Base-by-base conservation (phyloP, 1,139 yeast species). In the Blastobotrys indianensis region DNA sequence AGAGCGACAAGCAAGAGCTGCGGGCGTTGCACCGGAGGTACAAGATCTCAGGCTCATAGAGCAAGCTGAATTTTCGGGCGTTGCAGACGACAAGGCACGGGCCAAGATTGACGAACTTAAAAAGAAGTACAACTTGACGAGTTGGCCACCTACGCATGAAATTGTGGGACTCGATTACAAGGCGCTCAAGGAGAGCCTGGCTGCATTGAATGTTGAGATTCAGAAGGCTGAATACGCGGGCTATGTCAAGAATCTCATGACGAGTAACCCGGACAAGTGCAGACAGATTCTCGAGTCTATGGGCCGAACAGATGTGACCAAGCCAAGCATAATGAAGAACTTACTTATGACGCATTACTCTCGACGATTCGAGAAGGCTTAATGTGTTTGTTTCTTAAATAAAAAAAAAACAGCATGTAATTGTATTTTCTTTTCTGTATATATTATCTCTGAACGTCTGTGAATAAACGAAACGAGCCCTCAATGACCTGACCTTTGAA, bases 111-210 rank as follows among this genome's bases (percentile, higher is more conserved):
- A 70, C 41, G 66, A 69, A 44, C 73, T 82, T 53, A 71, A 68
- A 57, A 58, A 64, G 40, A 69, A 72, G 54, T 59, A 83, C 60
- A 76, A 76, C 39, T 76, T 83, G 46, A 66, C 70, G 40, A 69
- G 79, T 47, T 82, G 87, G 80, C 85, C 88, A 32, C 76, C 72
- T 55, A 55, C 55, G 16, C 54, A 50, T 41, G 54, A 52, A 30
- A 45, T 57, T n/a, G 54, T 62, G 30, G 44, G 54, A 34, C 55
- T 66, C 39, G 63, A 64, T 33, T 47, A 62, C 25, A 51, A 54
- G 16, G 41, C 42, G 29, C 51, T 64, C 15, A 56, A 57, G 37
- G 38, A 50, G 13, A 59, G 61, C 47, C 51, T 66, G 34, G 54
- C 54, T n/a, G 47, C 44, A 15, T 47, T 67, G 29, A 51, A 57